A percentile compares a stretch with the other conserved stretches of the same genome.
Conservation (phyloP, 768 basidiomycete genomes). For the Suillus paluster region DNA sequence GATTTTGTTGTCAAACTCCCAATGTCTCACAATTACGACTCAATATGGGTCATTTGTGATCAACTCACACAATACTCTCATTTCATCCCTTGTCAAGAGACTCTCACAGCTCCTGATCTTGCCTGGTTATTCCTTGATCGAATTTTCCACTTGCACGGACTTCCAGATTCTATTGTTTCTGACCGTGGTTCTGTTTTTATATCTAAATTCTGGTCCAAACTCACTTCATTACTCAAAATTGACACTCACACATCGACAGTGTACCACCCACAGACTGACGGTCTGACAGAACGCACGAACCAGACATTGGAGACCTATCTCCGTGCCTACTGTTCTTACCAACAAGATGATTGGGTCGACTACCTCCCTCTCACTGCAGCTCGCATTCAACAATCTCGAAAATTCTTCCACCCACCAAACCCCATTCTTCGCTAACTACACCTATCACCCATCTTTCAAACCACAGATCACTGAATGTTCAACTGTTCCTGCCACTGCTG, state of each 20-base stretch:
- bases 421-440: constrained; percentile 43
- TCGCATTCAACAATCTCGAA: constrained; percentile 42
- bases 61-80: constrained; percentile 8
- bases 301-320: constrained; percentile 44
- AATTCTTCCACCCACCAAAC: constrained; percentile 39
- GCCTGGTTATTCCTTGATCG: constrained; percentile 15
- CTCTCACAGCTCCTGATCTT: constrained; percentile 8
- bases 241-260: constrained; percentile 36
- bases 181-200: constrained; percentile 33
- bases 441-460: constrained; percentile 37
- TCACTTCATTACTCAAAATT: constrained; percentile 14
- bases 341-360: constrained; percentile 49
- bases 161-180: constrained; percentile 25
- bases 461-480: constrained; percentile 31
- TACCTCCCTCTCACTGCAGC: constrained; percentile 45
- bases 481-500: constrained; percentile 36
- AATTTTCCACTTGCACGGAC: constrained; percentile 20
- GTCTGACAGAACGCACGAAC: constrained; percentile 42
- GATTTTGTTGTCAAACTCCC: constrained; percentile 45
- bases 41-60: constrained; percentile 34
- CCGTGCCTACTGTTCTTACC: constrained; percentile 37
- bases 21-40: constrained; percentile 24
- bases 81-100: constrained; percentile 16
- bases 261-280: constrained; percentile 50
- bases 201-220: constrained; percentile 29